Conservation (phyloP, 148 eudicot species). For the Amaranthus cruentus region DNA sequence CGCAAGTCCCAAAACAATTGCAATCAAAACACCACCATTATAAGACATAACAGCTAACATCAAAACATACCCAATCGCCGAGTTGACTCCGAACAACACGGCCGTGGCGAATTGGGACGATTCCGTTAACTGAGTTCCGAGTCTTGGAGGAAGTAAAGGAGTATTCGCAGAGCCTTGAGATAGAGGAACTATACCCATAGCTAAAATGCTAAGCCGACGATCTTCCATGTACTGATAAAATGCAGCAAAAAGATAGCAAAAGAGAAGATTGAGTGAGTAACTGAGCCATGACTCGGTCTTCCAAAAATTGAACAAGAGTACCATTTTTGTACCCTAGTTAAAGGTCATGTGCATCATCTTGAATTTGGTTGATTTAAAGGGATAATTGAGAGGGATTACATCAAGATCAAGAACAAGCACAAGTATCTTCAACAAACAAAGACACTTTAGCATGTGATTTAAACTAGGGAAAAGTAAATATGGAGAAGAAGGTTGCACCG, state of each 20-base stretch:
- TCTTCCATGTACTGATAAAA: slow-evolving; percentile 52
- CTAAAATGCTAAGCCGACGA: slow-evolving; percentile 34
- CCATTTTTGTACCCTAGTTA: slow-evolving; percentile 47
- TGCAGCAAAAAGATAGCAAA: slow-evolving; percentile 38
- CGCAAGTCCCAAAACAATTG: slow-evolving; percentile 32
- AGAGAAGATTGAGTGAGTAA: slow-evolving; percentile 39
- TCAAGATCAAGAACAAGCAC: too few relatives aligned
- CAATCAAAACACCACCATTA: slow-evolving; percentile 45
- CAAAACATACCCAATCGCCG: slow-evolving; percentile 40
- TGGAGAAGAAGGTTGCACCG: too few relatives aligned
- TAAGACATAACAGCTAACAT: slow-evolving; percentile 57
- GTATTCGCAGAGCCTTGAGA: slow-evolving; percentile 11
- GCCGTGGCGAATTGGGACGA: slow-evolving; percentile 31
- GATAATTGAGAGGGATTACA: not conserved
- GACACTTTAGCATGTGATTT: too few relatives aligned
- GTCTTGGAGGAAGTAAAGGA: slow-evolving; percentile 23
- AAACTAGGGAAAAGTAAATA: too few relatives aligned
- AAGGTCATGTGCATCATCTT: slow-evolving; percentile 67
- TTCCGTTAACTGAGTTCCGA: slow-evolving; percentile 6
- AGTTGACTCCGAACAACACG: slow-evolving; percentile 36
- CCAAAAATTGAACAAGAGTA: slow-evolving; percentile 46
- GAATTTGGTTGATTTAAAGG: not conserved
- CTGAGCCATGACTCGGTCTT: slow-evolving; percentile 31
- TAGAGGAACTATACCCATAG: slow-evolving; percentile 1
- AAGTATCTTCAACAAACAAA: too few relatives aligned